phyloP scores from a whole-genome alignment of 108 stramenopile species.

The Mediolabrus comicus region DNA sequence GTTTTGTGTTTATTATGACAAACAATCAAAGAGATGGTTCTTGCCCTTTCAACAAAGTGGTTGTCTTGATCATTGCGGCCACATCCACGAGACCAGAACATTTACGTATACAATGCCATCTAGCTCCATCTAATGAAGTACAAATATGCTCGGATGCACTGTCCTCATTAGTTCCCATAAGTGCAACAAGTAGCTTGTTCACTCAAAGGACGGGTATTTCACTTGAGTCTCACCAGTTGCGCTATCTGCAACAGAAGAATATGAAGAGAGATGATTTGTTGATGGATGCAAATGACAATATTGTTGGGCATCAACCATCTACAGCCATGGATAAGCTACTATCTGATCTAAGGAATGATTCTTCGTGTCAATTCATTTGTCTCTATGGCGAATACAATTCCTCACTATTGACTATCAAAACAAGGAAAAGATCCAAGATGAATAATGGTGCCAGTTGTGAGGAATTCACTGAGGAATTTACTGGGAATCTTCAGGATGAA shows the following conservation, averaged over 20 bases:
- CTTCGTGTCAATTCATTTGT: neutral
- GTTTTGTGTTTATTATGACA: neutral
- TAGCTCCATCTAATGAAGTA: neutral
- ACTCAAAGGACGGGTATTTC: neutral
- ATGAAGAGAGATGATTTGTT: too few species aligned
- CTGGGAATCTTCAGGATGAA: neutral
- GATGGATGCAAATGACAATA: neutral
- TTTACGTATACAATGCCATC: neutral
- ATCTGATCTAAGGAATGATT: neutral
- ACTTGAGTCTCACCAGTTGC: neutral
- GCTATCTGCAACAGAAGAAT: neutral
- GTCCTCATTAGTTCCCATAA: neutral
- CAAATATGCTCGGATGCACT: neutral
- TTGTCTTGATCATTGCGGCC: neutral
- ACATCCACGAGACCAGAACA: neutral
- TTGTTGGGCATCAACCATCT: neutral
- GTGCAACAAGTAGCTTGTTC: neutral
- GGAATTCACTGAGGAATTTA: neutral
- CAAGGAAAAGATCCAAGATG: neutral
- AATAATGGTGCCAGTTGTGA: neutral
- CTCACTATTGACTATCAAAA: neutral
- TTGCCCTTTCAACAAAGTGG: neutral
- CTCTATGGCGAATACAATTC: neutral
- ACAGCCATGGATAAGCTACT: neutral
- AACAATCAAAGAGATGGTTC: neutral